Conservation (phyloP, 306 rosid genomes). For the Malus asiatica region DNA sequence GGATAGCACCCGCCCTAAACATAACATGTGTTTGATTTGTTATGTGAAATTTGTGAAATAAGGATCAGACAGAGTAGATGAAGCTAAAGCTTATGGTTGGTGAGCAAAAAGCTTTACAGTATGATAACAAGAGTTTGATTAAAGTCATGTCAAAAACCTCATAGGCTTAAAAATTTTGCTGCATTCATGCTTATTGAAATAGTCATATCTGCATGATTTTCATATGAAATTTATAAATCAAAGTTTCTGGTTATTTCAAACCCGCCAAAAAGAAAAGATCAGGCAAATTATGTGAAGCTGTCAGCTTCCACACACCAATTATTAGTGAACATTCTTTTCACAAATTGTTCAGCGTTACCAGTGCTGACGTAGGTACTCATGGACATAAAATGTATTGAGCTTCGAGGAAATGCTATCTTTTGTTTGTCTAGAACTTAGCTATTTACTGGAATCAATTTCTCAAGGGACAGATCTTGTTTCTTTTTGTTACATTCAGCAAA, state of each 20-base stretch:
- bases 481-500: neutral
- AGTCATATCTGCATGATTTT: too few species aligned
- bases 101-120: neutral
- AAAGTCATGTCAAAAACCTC: neutral
- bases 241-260: too few species aligned
- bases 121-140: neutral
- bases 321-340: too few species aligned
- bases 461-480: neutral
- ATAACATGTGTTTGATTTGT: neutral
- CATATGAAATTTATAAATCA: too few species aligned
- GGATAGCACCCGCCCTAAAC: too few species aligned
- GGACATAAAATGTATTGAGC: neutral
- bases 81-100: neutral
- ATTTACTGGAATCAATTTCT: neutral
- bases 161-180: neutral
- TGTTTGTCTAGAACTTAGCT: neutral
- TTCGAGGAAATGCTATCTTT: neutral
- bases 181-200: too few species aligned
- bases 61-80: neutral
- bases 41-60: constrained; percentile 1
- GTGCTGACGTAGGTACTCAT: neutral
- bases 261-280: neutral
- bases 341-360: neutral
- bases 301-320: neutral
- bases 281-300: neutral